Evolutionary conservation across 2,329 filamentous ascomycete genomes (phyloP), one percentile per base, ranked within the genome.

Genomic region (Orbilia javanica): DNA sequence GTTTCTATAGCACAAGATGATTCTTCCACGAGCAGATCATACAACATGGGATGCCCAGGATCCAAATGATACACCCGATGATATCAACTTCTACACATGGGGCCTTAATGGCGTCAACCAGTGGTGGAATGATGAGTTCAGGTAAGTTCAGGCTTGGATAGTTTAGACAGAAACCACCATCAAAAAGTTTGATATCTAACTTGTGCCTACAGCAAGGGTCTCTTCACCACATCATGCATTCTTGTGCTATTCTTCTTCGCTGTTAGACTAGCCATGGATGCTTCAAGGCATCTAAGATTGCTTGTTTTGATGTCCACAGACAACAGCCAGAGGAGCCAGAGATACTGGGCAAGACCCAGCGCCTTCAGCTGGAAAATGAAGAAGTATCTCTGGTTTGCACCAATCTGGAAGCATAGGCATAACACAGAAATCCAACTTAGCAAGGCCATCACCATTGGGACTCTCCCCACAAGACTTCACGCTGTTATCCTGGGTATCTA

Each of bases 341-440:
- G 75, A 87, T 80, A 83, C 85, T 65, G 70, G 67, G 64, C 65
- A 36, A 79, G 46, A 25, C 77, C 70, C 20, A 67, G 74, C 15
- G n/a, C 48, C 4, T 34, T 72, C 15, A 57, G 44, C 31, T 78
- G 67, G 74, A 78, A 78, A 52, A 50, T 78, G 46, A 91, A 92
- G 86, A 89, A 88, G 82, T 87, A 92, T 80, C 79, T 93, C 20
- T 84, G 91, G 18, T 91, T 90, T 82, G 90, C 93, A 0, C 93
- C 93, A 4, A 84, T 96, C 18, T 88, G 90, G 82, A 88, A 87
- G 69, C 92, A 92, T 82, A 88, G 93, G 82, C 93, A 96, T 84
- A 96, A 96, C 82, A 86, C 89, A 27, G 90, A 92, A 82, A 88
- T 93, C 80, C 90, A 91, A 82, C 84, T 94, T 13, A 91, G 89